Evolutionary conservation across 306 rosid genomes (phyloP).

Genomic region (Vachellia pachyceras): DNA sequence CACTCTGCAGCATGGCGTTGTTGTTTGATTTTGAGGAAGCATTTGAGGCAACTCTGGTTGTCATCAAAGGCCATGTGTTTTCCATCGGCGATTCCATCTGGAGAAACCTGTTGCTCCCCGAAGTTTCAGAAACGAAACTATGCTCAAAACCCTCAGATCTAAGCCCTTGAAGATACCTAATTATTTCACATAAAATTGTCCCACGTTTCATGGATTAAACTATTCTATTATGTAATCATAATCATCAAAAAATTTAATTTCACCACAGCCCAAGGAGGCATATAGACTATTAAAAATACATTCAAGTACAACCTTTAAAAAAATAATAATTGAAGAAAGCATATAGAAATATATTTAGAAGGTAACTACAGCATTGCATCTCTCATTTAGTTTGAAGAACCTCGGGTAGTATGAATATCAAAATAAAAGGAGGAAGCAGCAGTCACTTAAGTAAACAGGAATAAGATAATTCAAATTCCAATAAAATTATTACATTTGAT

Average conservation of each 20-base stretch:
- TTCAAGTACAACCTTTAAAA: not conserved
- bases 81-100: constrained; percentile 47
- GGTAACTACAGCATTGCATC: constrained; percentile 11
- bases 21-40: constrained; percentile 44
- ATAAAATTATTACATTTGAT: constrained; percentile 3
- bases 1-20: constrained; percentile 41
- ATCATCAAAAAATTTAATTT: not conserved
- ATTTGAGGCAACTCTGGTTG: constrained; percentile 42
- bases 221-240: not conserved
- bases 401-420: not conserved
- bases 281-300: not conserved
- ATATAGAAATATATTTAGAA: not conserved
- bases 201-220: constrained; percentile 15
- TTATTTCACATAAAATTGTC: constrained; percentile 21
- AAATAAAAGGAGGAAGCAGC: constrained; percentile 8
- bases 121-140: constrained; percentile 43
- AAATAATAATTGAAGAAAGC: constrained; percentile 6
- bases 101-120: constrained; percentile 43
- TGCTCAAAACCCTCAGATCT: constrained; percentile 47
- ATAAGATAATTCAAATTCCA: not conserved
- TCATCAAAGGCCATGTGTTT: constrained; percentile 48
- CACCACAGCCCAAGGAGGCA: not conserved
- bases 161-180: constrained; percentile 51
- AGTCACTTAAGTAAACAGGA: not conserved
- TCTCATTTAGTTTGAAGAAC: constrained; percentile 22